Evolutionary conservation across 2,329 filamentous ascomycete species (phyloP).

Genomic region (Fusarium haematococcum): DNA sequence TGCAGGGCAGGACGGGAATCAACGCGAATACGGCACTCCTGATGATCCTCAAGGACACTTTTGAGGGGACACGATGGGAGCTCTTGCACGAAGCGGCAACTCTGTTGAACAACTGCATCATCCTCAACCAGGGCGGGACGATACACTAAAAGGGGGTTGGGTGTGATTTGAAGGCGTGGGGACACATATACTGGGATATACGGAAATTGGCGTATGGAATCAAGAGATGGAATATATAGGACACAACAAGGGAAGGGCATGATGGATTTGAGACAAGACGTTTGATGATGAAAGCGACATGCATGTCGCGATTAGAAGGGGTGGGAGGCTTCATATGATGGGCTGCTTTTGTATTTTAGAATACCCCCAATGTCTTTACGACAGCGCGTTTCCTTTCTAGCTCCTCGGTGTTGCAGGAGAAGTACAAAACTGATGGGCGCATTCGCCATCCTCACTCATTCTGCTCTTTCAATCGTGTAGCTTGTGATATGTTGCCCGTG

Average conservation of each 20-base stretch:
- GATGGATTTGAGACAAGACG: conserved; percentile 23
- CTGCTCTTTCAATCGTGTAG: neutral
- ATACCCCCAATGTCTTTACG: conserved; percentile 43
- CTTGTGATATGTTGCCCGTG: neutral
- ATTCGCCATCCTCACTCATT: conserved; percentile 9
- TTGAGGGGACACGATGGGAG: conserved; percentile 89
- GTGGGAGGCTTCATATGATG: conserved; percentile 29
- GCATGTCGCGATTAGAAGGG: conserved; percentile 26
- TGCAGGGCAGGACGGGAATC: conserved; percentile 78
- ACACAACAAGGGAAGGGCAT: conserved; percentile 18
- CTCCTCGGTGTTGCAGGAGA: conserved; percentile 8
- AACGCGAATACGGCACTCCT: conserved; percentile 87
- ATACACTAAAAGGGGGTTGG: conserved; percentile 34
- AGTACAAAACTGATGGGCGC: conserved; percentile 10
- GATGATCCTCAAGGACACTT: conserved; percentile 84
- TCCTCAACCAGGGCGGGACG: conserved; percentile 49
- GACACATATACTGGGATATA: conserved; percentile 12
- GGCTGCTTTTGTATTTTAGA: conserved; percentile 44
- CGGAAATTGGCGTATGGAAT: conserved; percentile 17
- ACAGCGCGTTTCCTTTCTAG: conserved; percentile 27
- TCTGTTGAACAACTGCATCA: conserved; percentile 83
- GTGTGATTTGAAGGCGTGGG: neutral
- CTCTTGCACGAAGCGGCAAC: conserved; percentile 87
- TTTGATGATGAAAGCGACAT: conserved; percentile 22
- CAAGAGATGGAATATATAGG: neutral